phyloP scores from a whole-genome alignment of 2,329 filamentous ascomycete species.

The Claviceps sp. region DNA sequence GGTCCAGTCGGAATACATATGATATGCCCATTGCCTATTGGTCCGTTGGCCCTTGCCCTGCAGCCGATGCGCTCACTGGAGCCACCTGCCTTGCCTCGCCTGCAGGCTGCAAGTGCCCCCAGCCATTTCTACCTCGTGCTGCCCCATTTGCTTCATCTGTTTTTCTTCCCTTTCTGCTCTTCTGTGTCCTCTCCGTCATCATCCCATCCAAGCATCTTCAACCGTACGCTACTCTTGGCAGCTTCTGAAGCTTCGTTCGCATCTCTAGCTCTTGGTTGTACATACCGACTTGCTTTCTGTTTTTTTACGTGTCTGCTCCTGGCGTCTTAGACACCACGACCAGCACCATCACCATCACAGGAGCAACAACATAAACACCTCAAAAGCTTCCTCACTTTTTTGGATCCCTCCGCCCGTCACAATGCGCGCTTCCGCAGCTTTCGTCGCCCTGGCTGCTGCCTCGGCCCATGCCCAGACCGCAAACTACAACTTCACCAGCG shows the following conservation, averaged over 20 bases:
- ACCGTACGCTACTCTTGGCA: slow-evolving; percentile 1
- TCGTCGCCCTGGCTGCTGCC: slow-evolving; percentile 31
- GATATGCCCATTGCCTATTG: neutral
- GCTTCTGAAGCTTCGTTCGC: slow-evolving; percentile 5
- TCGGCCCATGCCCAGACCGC: slow-evolving; percentile 24
- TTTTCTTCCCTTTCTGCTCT: slow-evolving; percentile 1
- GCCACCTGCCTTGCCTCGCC: neutral
- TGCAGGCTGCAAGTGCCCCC: neutral
- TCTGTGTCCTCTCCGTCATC: slow-evolving; percentile 4
- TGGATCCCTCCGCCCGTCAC: slow-evolving; percentile 6
- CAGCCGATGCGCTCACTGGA: neutral
- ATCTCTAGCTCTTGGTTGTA: slow-evolving; percentile 3
- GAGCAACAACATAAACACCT: neutral
- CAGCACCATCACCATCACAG: neutral
- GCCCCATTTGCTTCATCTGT: slow-evolving; percentile 1
- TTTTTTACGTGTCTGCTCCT: neutral
- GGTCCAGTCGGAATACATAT: neutral
- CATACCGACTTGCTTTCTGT: slow-evolving; percentile 1
- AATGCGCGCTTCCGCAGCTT: slow-evolving; percentile 28
- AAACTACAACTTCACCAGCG: slow-evolving; percentile 26
- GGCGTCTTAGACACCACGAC: neutral
- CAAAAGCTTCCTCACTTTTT: neutral
- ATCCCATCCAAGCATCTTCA: slow-evolving; percentile 8
- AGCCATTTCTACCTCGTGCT: slow-evolving; percentile 4
- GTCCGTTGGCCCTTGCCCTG: neutral